A percentile compares a stretch with the other conserved stretches of the same genome.
Conservation (phyloP, 2,329 filamentous ascomycete genomes). For the Claviceps spartinae region DNA sequence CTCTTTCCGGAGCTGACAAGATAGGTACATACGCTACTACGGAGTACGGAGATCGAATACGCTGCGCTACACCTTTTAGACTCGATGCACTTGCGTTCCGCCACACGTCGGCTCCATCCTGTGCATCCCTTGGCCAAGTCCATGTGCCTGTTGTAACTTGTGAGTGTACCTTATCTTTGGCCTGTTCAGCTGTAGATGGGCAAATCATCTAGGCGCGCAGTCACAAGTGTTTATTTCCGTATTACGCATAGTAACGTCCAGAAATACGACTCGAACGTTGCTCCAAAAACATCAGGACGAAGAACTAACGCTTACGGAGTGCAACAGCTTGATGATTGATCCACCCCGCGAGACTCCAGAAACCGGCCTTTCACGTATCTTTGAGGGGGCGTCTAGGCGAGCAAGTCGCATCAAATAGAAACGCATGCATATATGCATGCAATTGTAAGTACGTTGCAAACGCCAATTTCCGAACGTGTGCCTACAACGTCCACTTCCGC, state of each 20-base stretch:
- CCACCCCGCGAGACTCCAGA: conserved; percentile 1
- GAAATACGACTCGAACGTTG: not conserved
- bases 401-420: conserved; percentile 2
- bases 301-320: not conserved
- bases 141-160: not conserved
- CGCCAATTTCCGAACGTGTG: not conserved
- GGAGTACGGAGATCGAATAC: conserved; percentile 1
- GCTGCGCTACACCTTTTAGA: conserved; percentile 1
- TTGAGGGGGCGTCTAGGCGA: conserved; percentile 4
- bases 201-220: not conserved
- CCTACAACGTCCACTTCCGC: conserved; percentile 1
- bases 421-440: not conserved
- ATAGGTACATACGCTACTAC: too few relatives aligned
- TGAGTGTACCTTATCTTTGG: not conserved
- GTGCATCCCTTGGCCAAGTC: not conserved
- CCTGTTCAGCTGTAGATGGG: not conserved
- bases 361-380: conserved; percentile 3
- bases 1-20: conserved; percentile 3
- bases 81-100: conserved; percentile 1
- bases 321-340: conserved; percentile 5
- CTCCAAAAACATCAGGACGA: not conserved
- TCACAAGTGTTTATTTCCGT: not conserved
- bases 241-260: not conserved
- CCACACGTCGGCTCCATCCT: conserved; percentile 1
- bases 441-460: not conserved